Conservation (phyloP, 768 basidiomycete genomes). For the Agaricus subrufescens region DNA sequence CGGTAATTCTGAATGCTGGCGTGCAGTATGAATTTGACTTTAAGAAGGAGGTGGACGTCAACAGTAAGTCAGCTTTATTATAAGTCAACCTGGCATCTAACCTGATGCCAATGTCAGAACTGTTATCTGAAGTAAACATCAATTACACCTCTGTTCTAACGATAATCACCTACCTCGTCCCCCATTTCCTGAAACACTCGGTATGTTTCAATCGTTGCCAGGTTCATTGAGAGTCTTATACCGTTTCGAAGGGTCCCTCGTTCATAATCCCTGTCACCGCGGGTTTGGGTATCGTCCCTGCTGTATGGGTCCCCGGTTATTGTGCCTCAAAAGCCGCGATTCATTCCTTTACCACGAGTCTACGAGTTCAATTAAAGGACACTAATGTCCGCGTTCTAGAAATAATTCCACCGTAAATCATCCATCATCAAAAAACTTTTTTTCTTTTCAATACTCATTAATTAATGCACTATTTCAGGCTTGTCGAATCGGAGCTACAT, state of each 20-base stretch:
- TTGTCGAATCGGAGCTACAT: constrained; percentile 58
- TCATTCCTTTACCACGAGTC: constrained; percentile 40
- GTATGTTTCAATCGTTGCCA: constrained; percentile 24
- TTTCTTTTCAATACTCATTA: background rate
- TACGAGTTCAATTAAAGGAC: constrained; percentile 36
- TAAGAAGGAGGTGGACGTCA: constrained; percentile 36
- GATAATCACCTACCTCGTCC: constrained; percentile 43
- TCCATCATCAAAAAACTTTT: background rate
- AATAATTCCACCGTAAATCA: constrained; percentile 46
- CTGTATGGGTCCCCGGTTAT: constrained; percentile 36
- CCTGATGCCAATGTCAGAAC: constrained; percentile 21
- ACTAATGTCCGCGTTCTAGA: constrained; percentile 50
- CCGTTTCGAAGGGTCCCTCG: constrained; percentile 28
- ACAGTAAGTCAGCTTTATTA: constrained; percentile 12
- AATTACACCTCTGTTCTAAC: constrained; percentile 52
- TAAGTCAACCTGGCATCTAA: background rate
- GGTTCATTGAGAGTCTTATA: background rate
- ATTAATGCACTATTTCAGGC: constrained; percentile 19
- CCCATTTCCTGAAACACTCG: constrained; percentile 50
- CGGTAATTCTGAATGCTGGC: constrained; percentile 49
- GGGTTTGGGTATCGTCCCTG: constrained; percentile 38
- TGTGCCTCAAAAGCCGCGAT: constrained; percentile 51
- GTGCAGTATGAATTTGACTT: constrained; percentile 48
- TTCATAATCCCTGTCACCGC: constrained; percentile 46
- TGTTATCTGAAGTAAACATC: constrained; percentile 43